Conservation (phyloP, 805 yeast species). For the Saturnispora hagleri region DNA sequence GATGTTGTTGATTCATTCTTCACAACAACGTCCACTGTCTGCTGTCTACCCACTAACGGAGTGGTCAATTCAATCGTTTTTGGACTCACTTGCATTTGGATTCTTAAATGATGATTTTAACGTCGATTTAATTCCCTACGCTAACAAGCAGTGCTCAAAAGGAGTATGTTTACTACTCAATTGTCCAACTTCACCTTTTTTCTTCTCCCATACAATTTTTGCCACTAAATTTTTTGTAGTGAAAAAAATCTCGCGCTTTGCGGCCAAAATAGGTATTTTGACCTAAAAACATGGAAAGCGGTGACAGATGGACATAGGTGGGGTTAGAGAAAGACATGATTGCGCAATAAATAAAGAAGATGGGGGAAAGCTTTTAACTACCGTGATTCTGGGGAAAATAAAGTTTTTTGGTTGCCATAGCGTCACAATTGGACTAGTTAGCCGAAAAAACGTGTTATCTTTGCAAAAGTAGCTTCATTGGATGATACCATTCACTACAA, state of each 20-base stretch:
- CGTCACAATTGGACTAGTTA: too few relatives aligned
- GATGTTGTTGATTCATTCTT: slow-evolving; percentile 46
- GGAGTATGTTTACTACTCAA: background rate
- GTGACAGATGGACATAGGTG: background rate
- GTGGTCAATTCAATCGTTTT: slow-evolving; percentile 22
- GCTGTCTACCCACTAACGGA: slow-evolving; percentile 56
- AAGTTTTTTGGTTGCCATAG: too few relatives aligned
- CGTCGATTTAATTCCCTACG: background rate
- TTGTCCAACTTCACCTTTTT: background rate
- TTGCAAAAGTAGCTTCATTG: too few relatives aligned
- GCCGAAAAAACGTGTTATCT: too few relatives aligned
- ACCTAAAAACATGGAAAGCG: too few relatives aligned
- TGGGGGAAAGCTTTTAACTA: background rate
- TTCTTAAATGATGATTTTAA: background rate
- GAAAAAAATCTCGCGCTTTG: background rate
- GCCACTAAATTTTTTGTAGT: background rate
- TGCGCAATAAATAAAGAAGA: background rate
- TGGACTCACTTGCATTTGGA: slow-evolving; percentile 7
- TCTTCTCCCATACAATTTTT: background rate
- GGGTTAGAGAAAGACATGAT: background rate
- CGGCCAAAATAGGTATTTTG: background rate
- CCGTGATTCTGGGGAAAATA: too few relatives aligned
- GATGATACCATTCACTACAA: too few relatives aligned
- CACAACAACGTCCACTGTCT: slow-evolving; percentile 52
- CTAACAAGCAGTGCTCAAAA: background rate